phyloP scores from a whole-genome alignment of 352 stramenopile genomes.

The Pythium guiyangense region DNA sequence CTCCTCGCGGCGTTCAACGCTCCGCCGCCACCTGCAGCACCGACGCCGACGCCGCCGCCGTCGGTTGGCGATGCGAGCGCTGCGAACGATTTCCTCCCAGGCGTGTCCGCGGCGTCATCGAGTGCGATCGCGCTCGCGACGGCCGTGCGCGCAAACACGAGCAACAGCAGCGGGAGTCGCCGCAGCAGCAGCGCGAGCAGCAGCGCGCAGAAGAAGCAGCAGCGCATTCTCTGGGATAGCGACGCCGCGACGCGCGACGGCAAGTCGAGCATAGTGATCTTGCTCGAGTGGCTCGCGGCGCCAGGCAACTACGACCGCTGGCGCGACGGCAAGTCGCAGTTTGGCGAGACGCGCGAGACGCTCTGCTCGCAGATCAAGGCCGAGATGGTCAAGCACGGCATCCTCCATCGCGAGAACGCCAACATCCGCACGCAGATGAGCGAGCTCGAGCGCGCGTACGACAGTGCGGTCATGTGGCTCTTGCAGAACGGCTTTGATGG shows the following conservation, averaged over 20 bases:
- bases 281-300: slow-evolving; percentile 64
- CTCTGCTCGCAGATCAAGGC: slow-evolving; percentile 73
- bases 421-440: slow-evolving; percentile 82
- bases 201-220: slow-evolving; percentile 32
- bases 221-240: slow-evolving; percentile 77
- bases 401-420: slow-evolving; percentile 67
- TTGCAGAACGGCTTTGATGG: slow-evolving; percentile 36
- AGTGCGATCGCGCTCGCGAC: too few relatives aligned
- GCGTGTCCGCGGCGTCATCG: too few relatives aligned
- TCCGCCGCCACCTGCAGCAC: too few relatives aligned
- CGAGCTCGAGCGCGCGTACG: slow-evolving; percentile 65
- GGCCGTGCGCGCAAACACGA: background rate
- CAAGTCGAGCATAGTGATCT: slow-evolving; percentile 67
- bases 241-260: slow-evolving; percentile 53
- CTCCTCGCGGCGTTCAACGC: too few relatives aligned
- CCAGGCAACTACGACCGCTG: slow-evolving; percentile 65
- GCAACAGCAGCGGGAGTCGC: background rate
- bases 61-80: too few relatives aligned
- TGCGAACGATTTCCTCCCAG: too few relatives aligned
- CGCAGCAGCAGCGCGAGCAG: too few relatives aligned
- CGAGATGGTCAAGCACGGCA: slow-evolving; percentile 52
- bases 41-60: too few relatives aligned
- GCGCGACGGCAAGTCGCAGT: slow-evolving; percentile 59
- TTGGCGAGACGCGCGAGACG: slow-evolving; percentile 61
- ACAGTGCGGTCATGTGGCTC: slow-evolving; percentile 49